Evolutionary conservation across 148 eudicot genomes (phyloP).

Genomic region (Nepenthes gracilis): DNA sequence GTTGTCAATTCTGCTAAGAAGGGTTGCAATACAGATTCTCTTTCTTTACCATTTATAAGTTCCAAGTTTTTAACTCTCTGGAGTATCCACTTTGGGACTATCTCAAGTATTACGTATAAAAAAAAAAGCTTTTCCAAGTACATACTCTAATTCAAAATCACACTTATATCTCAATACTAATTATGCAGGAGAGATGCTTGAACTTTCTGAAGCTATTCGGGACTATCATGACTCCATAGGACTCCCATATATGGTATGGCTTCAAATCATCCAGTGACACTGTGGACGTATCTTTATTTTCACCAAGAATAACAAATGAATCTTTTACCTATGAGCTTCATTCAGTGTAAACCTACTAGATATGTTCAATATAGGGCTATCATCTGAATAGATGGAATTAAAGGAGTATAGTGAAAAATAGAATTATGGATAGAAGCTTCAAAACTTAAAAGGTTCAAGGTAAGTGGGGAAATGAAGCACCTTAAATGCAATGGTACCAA

Average conservation of each 20-base stretch:
- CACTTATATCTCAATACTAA: background rate
- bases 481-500: background rate
- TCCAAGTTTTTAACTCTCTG: background rate
- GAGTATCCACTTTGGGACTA: background rate
- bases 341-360: too few relatives aligned
- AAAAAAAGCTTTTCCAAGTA: background rate
- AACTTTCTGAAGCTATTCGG: slow-evolving; percentile 93
- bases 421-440: too few relatives aligned
- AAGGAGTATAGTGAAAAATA: background rate
- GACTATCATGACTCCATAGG: slow-evolving; percentile 78
- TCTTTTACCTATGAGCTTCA: background rate
- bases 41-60: background rate
- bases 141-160: background rate
- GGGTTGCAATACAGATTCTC: slow-evolving; percentile 28
- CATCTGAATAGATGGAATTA: background rate
- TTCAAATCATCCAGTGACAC: background rate
- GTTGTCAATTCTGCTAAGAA: slow-evolving; percentile 74
- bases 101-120: background rate
- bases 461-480: too few relatives aligned
- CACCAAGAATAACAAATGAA: background rate
- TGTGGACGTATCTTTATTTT: background rate
- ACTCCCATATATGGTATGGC: slow-evolving; percentile 69
- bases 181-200: slow-evolving; percentile 82
- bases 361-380: background rate
- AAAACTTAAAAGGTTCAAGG: too few relatives aligned